phyloP scores from a whole-genome alignment of 164 flowering plant genomes.

The Dillenia suffruticosa region DNA sequence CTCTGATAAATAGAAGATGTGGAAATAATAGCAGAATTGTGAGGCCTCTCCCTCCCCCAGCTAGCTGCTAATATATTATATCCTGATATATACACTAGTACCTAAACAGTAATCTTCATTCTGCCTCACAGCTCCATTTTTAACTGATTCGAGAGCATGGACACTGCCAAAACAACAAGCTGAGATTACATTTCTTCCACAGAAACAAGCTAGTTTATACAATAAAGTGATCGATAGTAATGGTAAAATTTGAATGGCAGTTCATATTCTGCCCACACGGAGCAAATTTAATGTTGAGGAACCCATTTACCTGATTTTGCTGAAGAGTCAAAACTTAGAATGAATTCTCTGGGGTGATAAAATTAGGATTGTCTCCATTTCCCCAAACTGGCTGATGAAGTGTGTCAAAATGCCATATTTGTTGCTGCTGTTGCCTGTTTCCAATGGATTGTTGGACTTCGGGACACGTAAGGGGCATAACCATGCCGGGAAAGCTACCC shows the following conservation, averaged over 20 bases:
- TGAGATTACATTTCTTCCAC: no score
- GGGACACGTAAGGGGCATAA: conserved; percentile 43
- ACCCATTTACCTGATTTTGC: conserved; percentile 53
- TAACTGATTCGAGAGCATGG: conserved; percentile 46
- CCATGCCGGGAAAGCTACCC: conserved; percentile 38
- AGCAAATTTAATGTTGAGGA: neutral
- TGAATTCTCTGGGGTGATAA: conserved; percentile 48
- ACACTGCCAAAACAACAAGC: conserved; percentile 16
- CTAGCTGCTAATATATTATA: conserved; percentile 25
- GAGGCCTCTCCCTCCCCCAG: conserved; percentile 17
- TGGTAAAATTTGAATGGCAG: no score
- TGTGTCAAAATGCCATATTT: conserved; percentile 42
- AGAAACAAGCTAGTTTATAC: no score
- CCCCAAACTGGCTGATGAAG: conserved; percentile 42
- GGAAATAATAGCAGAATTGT: conserved; percentile 21
- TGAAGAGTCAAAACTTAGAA: conserved; percentile 47
- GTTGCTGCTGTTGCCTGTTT: conserved; percentile 38
- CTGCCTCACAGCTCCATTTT: conserved; percentile 70
- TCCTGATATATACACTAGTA: conserved; percentile 34
- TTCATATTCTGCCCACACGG: no score
- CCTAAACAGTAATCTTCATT: conserved; percentile 8
- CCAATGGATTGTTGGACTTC: conserved; percentile 37
- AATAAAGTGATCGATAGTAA: no score
- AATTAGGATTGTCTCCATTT: conserved; percentile 37
- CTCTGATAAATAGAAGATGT: conserved; percentile 17